phyloP scores from a whole-genome alignment of 768 basidiomycete species.

The Russula abietina region DNA sequence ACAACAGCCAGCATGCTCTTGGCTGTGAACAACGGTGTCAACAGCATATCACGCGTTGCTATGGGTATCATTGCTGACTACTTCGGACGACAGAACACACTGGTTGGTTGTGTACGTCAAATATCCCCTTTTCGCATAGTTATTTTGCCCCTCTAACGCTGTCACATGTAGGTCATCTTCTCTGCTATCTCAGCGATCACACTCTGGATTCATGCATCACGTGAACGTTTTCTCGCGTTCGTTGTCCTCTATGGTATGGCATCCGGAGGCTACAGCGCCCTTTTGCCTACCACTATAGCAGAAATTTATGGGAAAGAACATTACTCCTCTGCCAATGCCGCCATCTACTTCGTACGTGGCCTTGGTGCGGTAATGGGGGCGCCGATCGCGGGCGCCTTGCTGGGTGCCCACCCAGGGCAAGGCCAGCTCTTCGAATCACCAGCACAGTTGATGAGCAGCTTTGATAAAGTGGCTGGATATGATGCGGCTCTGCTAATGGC shows the following conservation, averaged over 20 bases:
- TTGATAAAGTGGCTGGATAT: conserved; percentile 37
- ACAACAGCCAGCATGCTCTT: conserved; percentile 37
- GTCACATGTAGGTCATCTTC: conserved; percentile 33
- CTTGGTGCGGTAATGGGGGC: conserved; percentile 39
- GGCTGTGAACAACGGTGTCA: conserved; percentile 40
- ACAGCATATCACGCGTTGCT: conserved; percentile 36
- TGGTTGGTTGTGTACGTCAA: conserved; percentile 35
- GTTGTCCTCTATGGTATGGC: conserved; percentile 39
- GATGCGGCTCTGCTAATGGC: conserved; percentile 35
- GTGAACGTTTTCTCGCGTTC: conserved; percentile 37
- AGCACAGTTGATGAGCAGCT: conserved; percentile 29
- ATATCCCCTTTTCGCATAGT: background rate
- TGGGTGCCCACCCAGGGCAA: conserved; percentile 31
- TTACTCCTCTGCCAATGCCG: conserved; percentile 38
- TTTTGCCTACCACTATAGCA: conserved; percentile 40
- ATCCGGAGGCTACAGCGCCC: conserved; percentile 42
- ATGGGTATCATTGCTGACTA: conserved; percentile 41
- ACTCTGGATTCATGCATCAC: conserved; percentile 39
- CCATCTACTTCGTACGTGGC: conserved; percentile 40
- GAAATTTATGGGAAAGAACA: conserved; percentile 42
- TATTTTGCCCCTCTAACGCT: background rate
- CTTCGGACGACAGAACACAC: conserved; percentile 41
- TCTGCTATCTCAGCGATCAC: conserved; percentile 38
- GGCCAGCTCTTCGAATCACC: background rate
- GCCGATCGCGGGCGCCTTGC: conserved; percentile 38